Evolutionary conservation across 345 rosid species (phyloP).

Genomic region (Eucalyptus cloeziana): DNA sequence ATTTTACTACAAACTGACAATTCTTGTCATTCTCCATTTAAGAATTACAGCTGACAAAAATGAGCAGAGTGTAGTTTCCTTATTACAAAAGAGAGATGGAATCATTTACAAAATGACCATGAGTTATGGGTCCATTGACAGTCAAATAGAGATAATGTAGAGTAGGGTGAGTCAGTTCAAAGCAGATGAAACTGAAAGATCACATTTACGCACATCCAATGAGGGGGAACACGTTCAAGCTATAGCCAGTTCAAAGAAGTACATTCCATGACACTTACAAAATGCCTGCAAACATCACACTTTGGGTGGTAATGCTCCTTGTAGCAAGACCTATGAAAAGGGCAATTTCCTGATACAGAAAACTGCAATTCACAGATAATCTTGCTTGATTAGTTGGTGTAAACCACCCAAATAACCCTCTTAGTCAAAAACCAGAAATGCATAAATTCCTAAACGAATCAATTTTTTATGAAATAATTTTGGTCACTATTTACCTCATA

Average conservation of each 20-base stretch:
- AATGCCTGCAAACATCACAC: slow-evolving; percentile 89
- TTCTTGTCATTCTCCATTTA: not conserved
- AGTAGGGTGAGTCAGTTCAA: not conserved
- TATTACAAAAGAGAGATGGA: not conserved
- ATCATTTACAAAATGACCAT: not conserved
- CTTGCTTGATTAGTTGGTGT: not conserved
- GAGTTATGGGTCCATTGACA: not conserved
- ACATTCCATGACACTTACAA: slow-evolving; percentile 37
- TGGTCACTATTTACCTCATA: slow-evolving; percentile 45
- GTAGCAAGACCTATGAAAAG: slow-evolving; percentile 83
- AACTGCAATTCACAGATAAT: slow-evolving; percentile 33
- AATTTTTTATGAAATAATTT: not conserved
- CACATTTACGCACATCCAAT: not conserved
- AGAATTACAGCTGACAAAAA: not conserved
- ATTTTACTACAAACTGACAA: not conserved
- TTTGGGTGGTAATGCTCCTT: slow-evolving; percentile 85
- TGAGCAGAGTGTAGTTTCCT: not conserved
- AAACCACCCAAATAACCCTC: not conserved
- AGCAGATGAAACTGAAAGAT: not conserved
- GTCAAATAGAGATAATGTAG: not conserved
- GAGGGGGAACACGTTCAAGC: not conserved
- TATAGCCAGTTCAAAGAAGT: not conserved
- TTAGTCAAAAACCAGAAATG: not conserved
- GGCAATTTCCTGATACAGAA: slow-evolving; percentile 70
- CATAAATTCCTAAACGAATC: not conserved